Evolutionary conservation across 768 basidiomycete species (phyloP), one percentile per base, ranked within the genome.

Genomic region (Suillus weaverae): DNA sequence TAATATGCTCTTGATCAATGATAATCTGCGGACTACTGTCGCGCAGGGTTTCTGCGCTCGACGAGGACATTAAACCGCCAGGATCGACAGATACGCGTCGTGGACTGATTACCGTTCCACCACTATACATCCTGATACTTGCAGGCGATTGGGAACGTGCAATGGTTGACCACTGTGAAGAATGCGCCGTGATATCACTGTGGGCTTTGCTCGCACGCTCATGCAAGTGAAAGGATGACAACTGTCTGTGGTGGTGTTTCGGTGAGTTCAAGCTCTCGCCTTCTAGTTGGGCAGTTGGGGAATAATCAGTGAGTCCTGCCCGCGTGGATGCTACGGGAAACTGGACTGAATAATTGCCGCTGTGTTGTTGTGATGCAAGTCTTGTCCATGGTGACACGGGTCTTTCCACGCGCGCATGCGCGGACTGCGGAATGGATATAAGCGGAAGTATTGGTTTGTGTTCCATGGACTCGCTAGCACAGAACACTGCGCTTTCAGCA

Each of bases 151-250:
- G 61, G 30, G 76, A 44, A 10, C 16, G 69, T 38, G 74, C 59
- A 2, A 76, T 70, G 10, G 69, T 67, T 50, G 77, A 61, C 74
- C 74, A 75, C 43, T 77, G 74, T 33, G 74, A 76, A 8, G 74
- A 75, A 60, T 67, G 74, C 48, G 77, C 62, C 64, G 76, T 75
- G 20, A 64, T 65, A 7, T 76, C 72, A 41, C 76, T 74, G 60
- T 68, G 16, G 30, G 67, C 69, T 54, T 66, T 68, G 54, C 74
- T 66, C 4, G 66, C 72, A 33, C 71, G 71, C 33, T 46, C 63
- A 2, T 72, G 54, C 1, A 76, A 36, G 33, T 71, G 53, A 13
- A 65, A 65, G 20, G 70, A 65, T 20, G 56, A 65, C 43, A 32
- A 39, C 46, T 63, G 71, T n/a, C 67, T 67, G 6, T 60, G 69